Evolutionary conservation across 2,329 filamentous ascomycete species (phyloP), one percentile per base, ranked within the genome.

Genomic region (Zymoseptoria brevis): DNA sequence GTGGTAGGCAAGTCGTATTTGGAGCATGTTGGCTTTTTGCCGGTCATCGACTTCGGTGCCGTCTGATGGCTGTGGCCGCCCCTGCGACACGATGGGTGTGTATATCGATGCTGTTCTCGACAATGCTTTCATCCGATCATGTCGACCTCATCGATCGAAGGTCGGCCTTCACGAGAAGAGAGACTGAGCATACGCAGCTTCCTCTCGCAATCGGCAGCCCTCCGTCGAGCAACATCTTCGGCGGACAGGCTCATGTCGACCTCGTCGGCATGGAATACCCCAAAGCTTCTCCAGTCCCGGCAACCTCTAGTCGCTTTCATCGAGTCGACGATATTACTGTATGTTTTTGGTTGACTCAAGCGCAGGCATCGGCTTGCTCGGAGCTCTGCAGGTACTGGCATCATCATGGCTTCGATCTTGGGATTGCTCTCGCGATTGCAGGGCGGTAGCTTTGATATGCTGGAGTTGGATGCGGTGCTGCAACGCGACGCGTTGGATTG

Each of bases 361-460:
- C 70, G 64, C 50, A 72, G 54, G 62, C 70, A 72, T 45, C 66
- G 63, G 62, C 66, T 69, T 8, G 67, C 60, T 26, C 63, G 53
- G 3, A 61, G 50, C 22, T 66, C 62, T 58, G 65, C 67, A 3
- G 70, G 70, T 8, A 67, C 56, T 8, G 69, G 67, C 69, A 72
- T 72, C 70, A 72, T 72, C 66, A 72, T 67, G 24, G 69, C 68
- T 49, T 72, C 68, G 50, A 72, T 66, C 49, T 66, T 66, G 21
- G 69, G 66, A 52, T 70, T 67, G 9, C 66, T 67, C 4, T 58
- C 55, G 49, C 68, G 62, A 53, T 66, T 67, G 60, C 70, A 72
- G 19, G 68, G 69, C 26, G 69, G 67, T 16, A 72, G 63, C 53
- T 64, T 65, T 16, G 67, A 65, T 24, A 71, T 71, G 65, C 69